phyloP scores from a whole-genome alignment of 208 protist genomes.

The Acanthamoeba castellanii region DNA sequence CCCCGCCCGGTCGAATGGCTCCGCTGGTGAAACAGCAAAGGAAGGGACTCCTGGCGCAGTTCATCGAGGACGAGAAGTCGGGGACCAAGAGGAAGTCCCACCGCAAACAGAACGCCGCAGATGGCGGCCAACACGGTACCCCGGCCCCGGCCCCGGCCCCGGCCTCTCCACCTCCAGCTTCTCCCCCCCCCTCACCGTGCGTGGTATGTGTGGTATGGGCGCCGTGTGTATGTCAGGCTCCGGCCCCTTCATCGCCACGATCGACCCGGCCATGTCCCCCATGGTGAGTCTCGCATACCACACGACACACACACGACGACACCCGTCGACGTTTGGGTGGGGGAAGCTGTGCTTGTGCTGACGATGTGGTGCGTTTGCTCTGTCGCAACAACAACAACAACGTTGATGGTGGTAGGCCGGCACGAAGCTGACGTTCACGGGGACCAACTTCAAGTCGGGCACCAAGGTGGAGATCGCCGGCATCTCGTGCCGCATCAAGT shows the following conservation, averaged over 20 bases:
- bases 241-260: slow-evolving; percentile 18
- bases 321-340: no score
- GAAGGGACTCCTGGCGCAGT: not conserved
- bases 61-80: slow-evolving; percentile 9
- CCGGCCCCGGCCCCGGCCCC: no score
- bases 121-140: not conserved
- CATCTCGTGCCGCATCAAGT: not conserved
- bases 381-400: not conserved
- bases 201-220: not conserved
- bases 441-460: slow-evolving; percentile 27
- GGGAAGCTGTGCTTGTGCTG: no score
- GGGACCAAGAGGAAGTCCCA: not conserved
- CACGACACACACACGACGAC: no score
- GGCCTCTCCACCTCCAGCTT: not conserved
- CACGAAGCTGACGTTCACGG: slow-evolving; percentile 5
- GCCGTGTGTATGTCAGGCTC: not conserved
- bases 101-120: not conserved
- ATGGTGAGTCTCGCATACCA: not conserved
- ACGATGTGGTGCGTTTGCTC: no score
- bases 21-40: no score
- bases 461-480: slow-evolving; percentile 16
- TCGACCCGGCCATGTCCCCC: slow-evolving; percentile 62
- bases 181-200: not conserved
- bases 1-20: no score
- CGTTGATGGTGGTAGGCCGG: not conserved